Conservation (phyloP, 78 protist genomes). For the Dictyostelium capitatum region DNA sequence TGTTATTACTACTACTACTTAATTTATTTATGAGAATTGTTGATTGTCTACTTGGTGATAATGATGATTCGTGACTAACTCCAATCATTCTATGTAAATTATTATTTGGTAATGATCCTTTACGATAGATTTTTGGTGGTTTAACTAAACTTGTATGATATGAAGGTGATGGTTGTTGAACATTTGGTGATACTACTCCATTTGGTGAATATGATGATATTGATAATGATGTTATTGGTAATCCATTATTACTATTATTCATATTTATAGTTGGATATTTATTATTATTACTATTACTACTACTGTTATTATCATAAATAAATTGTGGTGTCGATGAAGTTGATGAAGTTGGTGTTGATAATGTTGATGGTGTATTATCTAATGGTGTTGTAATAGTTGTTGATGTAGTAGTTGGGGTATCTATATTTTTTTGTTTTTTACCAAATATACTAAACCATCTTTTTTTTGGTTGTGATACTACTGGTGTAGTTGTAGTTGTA, state of each 20-base stretch:
- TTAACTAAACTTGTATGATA: constrained; percentile 18
- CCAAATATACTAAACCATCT: constrained; percentile 16
- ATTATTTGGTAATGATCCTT: not conserved
- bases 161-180: constrained; percentile 36
- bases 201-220: constrained; percentile 35
- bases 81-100: not conserved
- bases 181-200: constrained; percentile 14
- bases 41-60: constrained; percentile 10
- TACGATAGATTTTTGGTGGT: not conserved
- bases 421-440: not conserved
- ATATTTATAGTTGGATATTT: too few relatives aligned
- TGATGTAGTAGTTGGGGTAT: not conserved
- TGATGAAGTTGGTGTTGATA: constrained; percentile 20
- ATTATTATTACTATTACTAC: not conserved
- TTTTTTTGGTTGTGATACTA: not conserved
- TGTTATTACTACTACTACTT: not conserved
- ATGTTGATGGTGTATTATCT: not conserved
- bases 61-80: not conserved
- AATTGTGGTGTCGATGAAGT: constrained; percentile 1
- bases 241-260: not conserved
- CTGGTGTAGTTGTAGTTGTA: not conserved
- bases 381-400: not conserved
- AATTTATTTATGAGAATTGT: not conserved
- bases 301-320: not conserved
- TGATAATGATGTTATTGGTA: not conserved